Evolutionary conservation across 2,329 filamentous ascomycete species (phyloP), one percentile per base, ranked within the genome.

Genomic region (Alternaria sp.): DNA sequence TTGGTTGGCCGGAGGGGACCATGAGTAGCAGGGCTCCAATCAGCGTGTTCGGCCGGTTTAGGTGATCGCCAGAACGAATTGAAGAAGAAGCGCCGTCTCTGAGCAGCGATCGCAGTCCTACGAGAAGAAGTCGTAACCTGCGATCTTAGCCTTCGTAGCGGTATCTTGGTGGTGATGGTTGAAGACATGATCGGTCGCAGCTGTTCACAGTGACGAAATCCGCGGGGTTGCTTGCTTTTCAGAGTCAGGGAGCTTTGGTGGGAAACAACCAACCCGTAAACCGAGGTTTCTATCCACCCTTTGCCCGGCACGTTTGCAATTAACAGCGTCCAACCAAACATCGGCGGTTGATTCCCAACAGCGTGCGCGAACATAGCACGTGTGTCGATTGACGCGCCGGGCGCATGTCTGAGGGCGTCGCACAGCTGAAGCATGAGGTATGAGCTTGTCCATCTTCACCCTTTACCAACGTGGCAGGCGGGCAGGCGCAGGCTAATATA

Each of bases 381-480:
- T 68, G 63, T 66, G 52, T 42, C 56, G 33, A 58, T 61, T 64
- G 61, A 70, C 63, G 60, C 61, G 69, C 74, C 71, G 77, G 70
- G 84, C 87, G 86, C 79, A 90, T 90, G 87, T 88, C 86, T 79
- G 80, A 81, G 74, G 81, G 82, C 69, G 83, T 85, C 67, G 81
- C 84, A 75, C 85, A 86, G 77, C 84, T 90, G 72, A 88, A 88
- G 78, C 86, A 90, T 88, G 87, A 90, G 83, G 86, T 88, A 79
- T 34, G 71, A 34, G 42, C 28, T 50, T 29, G 45, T 23, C 34
- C 9, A 23, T 31, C 40, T 48, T 46, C 8, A 34, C 34, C 11
- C 8, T 40, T 28, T 37, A 14, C 29, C 17, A 17, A 31, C 21
- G 9, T 34, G 13, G 6, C 7, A 11, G 34, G 29, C 39, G 26